Base-by-base conservation (phyloP, 495 filamentous ascomycete species). In the Xylaria longipes region DNA sequence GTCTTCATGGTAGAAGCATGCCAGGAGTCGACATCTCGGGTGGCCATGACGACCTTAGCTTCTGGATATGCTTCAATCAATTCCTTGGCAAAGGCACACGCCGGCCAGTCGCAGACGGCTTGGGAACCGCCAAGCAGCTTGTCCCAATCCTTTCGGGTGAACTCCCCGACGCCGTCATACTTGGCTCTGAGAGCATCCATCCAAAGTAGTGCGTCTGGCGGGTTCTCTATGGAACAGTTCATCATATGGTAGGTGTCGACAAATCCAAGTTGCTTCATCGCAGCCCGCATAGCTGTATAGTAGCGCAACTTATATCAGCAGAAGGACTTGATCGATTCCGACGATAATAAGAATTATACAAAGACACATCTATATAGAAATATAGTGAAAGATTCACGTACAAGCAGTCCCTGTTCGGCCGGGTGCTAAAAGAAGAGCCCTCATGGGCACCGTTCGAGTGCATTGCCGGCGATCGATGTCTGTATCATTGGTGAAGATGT, bases 181-280 rank as follows among this genome's bases (percentile, higher is more conserved):
- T 91, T 91, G 70, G 89, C 89, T 25, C 81, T 80, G n/a, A 91
- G 82, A 52, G 89, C 89, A 75, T 91, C 87, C 77, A 86, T 85
- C 90, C 90, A 91, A 82, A 91, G 88, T 5, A 89, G 75, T 63
- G 87, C 88, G 74, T 92, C 90, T 0, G 87, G 87, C 6, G 89
- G 89, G 82, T 92, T 90, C 79, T 90, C 88, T 70, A 90, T 85
- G 66, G 84, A 87, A 71, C 87, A 87, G 70, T 83, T 88, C 88
- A 91, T 89, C 89, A 91, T 91, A 80, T 91, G 90, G 84, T 92
- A 91, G 69, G 84, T 87, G 78, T 90, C 87, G 70, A 83, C 72
- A 77, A 87, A 91, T 60, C 89, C 89, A 33, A 91, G 83, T 60
- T 88, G 83, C 71, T 89, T 86, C 52, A 91, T 82, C 11, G 89